Base-by-base conservation (phyloP, 2,329 filamentous ascomycete species). In the Exophiala xenobiotica region DNA sequence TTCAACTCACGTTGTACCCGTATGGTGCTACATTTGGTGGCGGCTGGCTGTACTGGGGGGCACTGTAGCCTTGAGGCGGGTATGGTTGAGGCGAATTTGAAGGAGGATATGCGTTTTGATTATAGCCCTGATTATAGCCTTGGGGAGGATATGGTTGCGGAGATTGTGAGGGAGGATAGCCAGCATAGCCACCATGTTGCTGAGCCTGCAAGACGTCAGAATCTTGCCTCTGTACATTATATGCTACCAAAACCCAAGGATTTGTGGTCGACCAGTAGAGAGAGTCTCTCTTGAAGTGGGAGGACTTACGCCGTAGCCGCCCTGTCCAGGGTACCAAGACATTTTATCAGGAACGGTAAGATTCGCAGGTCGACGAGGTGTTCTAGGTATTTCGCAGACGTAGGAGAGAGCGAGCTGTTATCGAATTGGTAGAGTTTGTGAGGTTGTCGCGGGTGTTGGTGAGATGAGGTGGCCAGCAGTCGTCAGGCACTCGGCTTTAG, bases 31-130 rank as follows among this genome's bases (percentile, higher is more conserved):
- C 68, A 19, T 64, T 66, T n/a, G 68, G 70, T 7, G 73, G 70
- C 41, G 75, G 72, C 48, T 74, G 73, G 64, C 69, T 70, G 58
- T 81, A 82, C 51, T 65, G 61, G 26, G 62, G 67, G 27, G 46
- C 29, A 22, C 43, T 23, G 24, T 42, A 41, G 18, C 37, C 29
- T 29, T 53, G 46, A 42, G 64, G 65, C 14, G 64, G 64, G 50
- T 66, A 65, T 45, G 55, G 49, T 48, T 63, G 63, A 49, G 61
- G 65, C 54, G 65, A 63, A 55, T 65, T 63, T 54, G 63, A 62
- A 46, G 68, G 58, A 53, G 57, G 52, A 46, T 55, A 57, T 42
- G 38, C n/a, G 9, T 23, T 12, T 40, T 23, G 50, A 50, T 35
- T 38, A 42, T 9, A 31, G 29, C 51, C 51, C 42, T 57, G 50